A percentile compares a stretch with the other conserved stretches of the same genome.
Evolutionary conservation across 139 green algal genomes (phyloP).

Genomic region (Chlorella sp.): DNA sequence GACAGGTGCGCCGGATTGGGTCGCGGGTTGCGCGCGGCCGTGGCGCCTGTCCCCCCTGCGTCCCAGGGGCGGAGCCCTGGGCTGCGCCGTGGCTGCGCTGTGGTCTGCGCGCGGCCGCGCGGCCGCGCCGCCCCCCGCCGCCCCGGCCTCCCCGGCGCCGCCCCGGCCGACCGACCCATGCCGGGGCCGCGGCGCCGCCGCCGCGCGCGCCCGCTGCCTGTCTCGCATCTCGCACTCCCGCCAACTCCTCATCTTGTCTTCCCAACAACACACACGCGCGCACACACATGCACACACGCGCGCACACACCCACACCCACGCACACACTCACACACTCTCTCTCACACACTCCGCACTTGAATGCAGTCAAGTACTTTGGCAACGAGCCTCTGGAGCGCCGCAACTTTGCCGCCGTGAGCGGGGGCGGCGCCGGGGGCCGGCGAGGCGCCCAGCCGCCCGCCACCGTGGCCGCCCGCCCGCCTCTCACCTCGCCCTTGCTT

Average conservation of each 20-base stretch:
- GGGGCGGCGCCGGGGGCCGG: background rate
- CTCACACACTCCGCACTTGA: background rate
- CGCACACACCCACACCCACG: background rate
- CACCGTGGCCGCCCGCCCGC: no score
- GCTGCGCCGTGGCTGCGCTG: no score
- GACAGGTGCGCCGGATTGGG: slow-evolving; percentile 40
- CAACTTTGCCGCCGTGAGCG: slow-evolving; percentile 46
- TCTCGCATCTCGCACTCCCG: background rate
- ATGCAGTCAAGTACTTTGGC: slow-evolving; percentile 66
- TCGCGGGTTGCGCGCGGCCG: background rate
- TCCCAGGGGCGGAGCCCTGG: no score
- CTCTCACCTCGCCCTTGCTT: no score
- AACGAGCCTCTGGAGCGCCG: slow-evolving; percentile 74
- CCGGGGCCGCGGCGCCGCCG: no score
- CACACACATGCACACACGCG: background rate
- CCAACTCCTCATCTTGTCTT: background rate
- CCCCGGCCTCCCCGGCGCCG: no score
- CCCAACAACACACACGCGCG: background rate
- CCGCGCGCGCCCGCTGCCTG: no score
- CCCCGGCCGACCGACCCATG: no score
- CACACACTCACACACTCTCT: background rate
- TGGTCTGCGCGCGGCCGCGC: no score
- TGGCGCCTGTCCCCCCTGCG: no score
- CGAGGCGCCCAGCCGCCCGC: no score
- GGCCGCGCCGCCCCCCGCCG: no score